Evolutionary conservation across 306 rosid species (phyloP), one percentile per base, ranked within the genome.

Genomic region (Sophora flavescens): DNA sequence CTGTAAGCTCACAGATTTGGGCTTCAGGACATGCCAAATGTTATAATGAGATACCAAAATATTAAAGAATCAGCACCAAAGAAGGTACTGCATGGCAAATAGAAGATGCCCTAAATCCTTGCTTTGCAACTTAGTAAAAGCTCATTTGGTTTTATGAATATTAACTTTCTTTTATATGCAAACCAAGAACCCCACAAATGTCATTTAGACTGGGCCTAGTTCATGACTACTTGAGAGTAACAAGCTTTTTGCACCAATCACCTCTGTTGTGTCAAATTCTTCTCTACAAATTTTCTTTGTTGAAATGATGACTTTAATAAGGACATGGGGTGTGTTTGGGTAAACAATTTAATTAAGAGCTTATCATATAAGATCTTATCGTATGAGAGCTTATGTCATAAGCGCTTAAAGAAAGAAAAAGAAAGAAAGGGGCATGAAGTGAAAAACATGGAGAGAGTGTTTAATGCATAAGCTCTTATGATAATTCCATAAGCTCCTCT

Each of bases 1-100:
- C 97, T 36, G 86, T 86, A 78, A 91, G 78, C 47, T 91, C 97
- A 32, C 53, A 81, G 35, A 89, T 68, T 3, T 91, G 65, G 38
- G 93, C 78, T 53, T 82, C 74, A 54, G 30, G 80, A 63, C 97
- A 95, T 91, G 87, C 52, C 78, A 79, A 66, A 68, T 72, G 78
- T 81, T 52, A 76, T 16, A 58, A 68, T 58, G 32, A 33, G 50
- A 56, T 39, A 53, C 38, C 22, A 48, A 56, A 33, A 18, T 17
- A 6, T 28, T 64, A 5, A 70, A 71, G 17, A 48, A 58, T 16
- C 50, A 56, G 22, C 4, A 53, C 47, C 13, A 77, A n/a, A 44
- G 6, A 18, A 53, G 35, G 22, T 48, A 39, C 26, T 76, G 39
- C 18, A 17, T 32, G 32, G 16, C 8, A 44, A 73, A 44, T 59